These are phyloP conservation scores for Euphrasia arctica DNA, from an alignment of 305 asterid species.

Conservation along the genomic window DNA sequence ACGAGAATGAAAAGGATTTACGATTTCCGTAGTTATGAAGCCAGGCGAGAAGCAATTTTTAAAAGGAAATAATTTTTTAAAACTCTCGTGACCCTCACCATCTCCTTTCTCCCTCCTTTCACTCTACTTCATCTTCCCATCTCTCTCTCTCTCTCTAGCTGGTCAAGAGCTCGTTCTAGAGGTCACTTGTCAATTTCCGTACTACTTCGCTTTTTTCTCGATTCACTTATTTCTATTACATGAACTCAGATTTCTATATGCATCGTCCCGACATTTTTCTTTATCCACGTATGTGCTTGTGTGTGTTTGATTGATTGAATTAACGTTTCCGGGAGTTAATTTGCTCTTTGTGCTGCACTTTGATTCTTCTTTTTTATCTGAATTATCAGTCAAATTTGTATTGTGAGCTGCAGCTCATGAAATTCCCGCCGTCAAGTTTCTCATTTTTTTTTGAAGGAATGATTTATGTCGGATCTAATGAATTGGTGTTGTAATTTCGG, in stretches of 20 bases:
- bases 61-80: slow-evolving; percentile 42
- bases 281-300: slow-evolving; percentile 16
- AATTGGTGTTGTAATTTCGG: slow-evolving; percentile 10
- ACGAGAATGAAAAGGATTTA: too few relatives aligned
- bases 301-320: slow-evolving; percentile 19
- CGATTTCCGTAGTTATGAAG: too few relatives aligned
- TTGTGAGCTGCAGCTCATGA: slow-evolving; percentile 19
- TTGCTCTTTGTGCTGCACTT: slow-evolving; percentile 16
- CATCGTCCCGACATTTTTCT: slow-evolving; percentile 17
- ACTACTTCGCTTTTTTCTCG: slow-evolving; percentile 25
- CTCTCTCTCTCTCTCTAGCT: slow-evolving; percentile 20
- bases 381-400: background rate
- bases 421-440: slow-evolving; percentile 23
- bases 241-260: slow-evolving; percentile 13
- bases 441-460: slow-evolving; percentile 15
- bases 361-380: slow-evolving; percentile 24
- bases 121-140: slow-evolving; percentile 34
- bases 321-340: slow-evolving; percentile 21
- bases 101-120: slow-evolving; percentile 58
- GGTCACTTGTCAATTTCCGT: slow-evolving; percentile 20
- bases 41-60: too few relatives aligned
- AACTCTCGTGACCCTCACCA: slow-evolving; percentile 59
- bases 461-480: slow-evolving; percentile 38
- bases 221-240: slow-evolving; percentile 20
- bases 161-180: slow-evolving; percentile 28